phyloP scores from a whole-genome alignment of 345 rosid genomes.

The Eucalyptus cloeziana region DNA sequence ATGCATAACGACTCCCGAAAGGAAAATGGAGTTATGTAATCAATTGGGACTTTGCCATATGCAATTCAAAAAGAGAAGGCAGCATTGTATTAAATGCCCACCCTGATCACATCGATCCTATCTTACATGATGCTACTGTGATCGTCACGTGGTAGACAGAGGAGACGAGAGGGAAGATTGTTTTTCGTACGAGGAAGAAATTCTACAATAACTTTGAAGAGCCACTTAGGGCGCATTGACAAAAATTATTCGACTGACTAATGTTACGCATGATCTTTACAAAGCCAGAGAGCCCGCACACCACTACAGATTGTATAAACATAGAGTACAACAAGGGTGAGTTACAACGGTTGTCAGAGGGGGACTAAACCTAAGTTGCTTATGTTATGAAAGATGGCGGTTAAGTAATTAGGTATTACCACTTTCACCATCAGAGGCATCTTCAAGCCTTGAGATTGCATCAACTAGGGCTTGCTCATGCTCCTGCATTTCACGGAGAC shows the following conservation, averaged over 20 bases:
- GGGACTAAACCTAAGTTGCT: not conserved
- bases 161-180: not conserved
- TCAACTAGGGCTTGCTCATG: conserved; percentile 78
- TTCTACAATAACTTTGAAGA: not conserved
- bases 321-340: not conserved
- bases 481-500: conserved; percentile 30
- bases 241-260: not conserved
- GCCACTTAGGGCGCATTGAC: not conserved
- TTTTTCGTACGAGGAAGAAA: not conserved
- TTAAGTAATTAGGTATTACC: conserved; percentile 48
- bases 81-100: not conserved
- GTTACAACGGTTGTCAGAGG: not conserved
- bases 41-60: not conserved
- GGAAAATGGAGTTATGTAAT: not conserved
- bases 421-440: conserved; percentile 88
- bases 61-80: not conserved
- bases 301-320: not conserved
- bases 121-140: not conserved
- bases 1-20: not conserved
- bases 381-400: conserved; percentile 11
- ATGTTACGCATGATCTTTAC: not conserved
- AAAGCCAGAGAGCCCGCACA: not conserved
- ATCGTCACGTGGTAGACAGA: not conserved
- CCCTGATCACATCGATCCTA: not conserved
- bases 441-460: conserved; percentile 86